Base-by-base conservation (phyloP, 495 filamentous ascomycete genomes). In the Neurospora discreta region DNA sequence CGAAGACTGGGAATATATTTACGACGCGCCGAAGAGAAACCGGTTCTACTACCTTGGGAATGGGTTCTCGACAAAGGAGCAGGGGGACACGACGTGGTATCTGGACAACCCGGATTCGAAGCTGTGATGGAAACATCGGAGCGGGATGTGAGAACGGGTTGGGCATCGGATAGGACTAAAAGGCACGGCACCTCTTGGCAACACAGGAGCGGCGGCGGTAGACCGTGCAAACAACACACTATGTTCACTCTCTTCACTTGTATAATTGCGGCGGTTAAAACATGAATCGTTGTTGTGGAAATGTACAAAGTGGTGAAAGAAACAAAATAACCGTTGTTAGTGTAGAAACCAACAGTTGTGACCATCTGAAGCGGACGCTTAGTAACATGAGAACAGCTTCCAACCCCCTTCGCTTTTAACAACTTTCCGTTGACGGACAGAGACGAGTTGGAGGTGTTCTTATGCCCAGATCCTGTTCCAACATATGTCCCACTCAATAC, bases 1-100 rank as follows among this genome's bases (percentile, higher is more conserved):
- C 46, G 85, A 87, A 78, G 85, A 87, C 74, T 87, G 78, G 75
- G 83, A 84, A 20, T 86, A 81, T 69, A 78, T 77, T 0, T 84
- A 85, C 44, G 79, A 81, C 18, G 71, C 72, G 30, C 71, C 68
- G 15, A 76, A 69, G n/a, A 41, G 72, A 9, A 85, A 86, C 39
- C 72, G 84, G 44, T 85, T 85, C 58, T 38, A 41, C 41, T 87
- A 83, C 70, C 78, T 87, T 3, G 85, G 84, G 2, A 87, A 87
- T 46, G 85, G 85, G 5, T 86, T 83, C 71, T 81, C 82, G 68
- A 78, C 73, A 0, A 81, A 76, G 76, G 84, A 85, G 76, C 33
- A 52, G 16, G 78, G n/a, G 10, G 80, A 85, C 69, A 73, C 77
- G 70, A 80, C 82, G 8, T 85, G 83, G 83, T 85, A 85, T 72